These are phyloP conservation scores for Trichoderma sp. DNA, from an alignment of 2,329 filamentous ascomycete species.

Conservation along the genomic window DNA sequence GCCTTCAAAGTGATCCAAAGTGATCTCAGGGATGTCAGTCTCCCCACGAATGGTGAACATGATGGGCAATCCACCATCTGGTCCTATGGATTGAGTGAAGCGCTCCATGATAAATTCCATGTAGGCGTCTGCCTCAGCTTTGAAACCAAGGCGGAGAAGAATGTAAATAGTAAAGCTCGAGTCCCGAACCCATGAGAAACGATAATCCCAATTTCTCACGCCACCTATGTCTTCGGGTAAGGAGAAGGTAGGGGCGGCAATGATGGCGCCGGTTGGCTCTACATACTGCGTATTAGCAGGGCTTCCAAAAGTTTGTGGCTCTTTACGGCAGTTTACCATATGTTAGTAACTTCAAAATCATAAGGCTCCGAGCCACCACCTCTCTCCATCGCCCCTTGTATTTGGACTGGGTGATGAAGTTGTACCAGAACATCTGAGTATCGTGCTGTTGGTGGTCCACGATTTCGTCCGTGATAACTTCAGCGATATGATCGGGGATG, in stretches of 20 bases:
- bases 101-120: constrained; percentile 75
- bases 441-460: constrained; percentile 64
- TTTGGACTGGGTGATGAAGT: constrained; percentile 68
- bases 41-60: constrained; percentile 79
- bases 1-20: constrained; percentile 68
- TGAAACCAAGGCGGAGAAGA: constrained; percentile 72
- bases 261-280: constrained; percentile 75
- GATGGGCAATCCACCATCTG: constrained; percentile 66
- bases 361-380: constrained; percentile 66
- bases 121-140: constrained; percentile 72
- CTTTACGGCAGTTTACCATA: constrained; percentile 42
- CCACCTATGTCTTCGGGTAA: constrained; percentile 73
- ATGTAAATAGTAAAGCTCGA: constrained; percentile 77
- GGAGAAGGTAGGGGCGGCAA: constrained; percentile 74
- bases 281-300: background rate
- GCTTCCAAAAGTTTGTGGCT: background rate
- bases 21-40: constrained; percentile 70
- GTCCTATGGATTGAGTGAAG: constrained; percentile 58
- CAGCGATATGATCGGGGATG: constrained; percentile 54
- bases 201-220: constrained; percentile 66
- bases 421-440: constrained; percentile 70
- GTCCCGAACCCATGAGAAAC: constrained; percentile 77
- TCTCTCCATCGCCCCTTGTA: constrained; percentile 73
- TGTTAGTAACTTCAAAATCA: constrained; percentile 74
- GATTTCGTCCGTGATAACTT: constrained; percentile 55